Conservation (phyloP, 2,329 filamentous ascomycete genomes). For the Clonostachys solani region DNA sequence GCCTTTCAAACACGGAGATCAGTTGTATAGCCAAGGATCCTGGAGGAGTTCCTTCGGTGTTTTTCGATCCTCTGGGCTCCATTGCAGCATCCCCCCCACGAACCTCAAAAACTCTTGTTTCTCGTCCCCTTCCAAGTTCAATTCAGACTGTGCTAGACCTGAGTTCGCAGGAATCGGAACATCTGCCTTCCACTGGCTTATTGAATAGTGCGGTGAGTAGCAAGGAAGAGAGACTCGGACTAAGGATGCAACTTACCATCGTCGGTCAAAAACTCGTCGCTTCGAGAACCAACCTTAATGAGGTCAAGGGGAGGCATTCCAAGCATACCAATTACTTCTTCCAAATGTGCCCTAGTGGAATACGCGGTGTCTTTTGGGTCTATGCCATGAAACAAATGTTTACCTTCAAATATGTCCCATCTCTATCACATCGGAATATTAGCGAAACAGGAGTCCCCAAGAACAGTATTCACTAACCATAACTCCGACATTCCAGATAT, state of each 20-base stretch:
- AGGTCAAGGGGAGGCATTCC: slow-evolving; percentile 12
- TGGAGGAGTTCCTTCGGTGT: slow-evolving; percentile 8
- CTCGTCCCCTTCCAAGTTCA: slow-evolving; percentile 7
- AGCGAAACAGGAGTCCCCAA: no score
- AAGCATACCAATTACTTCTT: slow-evolving; percentile 13
- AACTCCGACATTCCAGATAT: slow-evolving; percentile 13
- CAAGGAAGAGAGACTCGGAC: not conserved
- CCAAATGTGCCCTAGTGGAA: slow-evolving; percentile 12
- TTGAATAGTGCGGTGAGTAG: not conserved
- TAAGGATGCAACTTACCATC: not conserved
- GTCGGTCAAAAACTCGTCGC: slow-evolving; percentile 7
- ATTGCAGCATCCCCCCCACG: slow-evolving; percentile 14
- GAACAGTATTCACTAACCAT: not conserved
- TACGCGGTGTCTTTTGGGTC: slow-evolving; percentile 6
- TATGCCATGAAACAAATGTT: slow-evolving; percentile 11
- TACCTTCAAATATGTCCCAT: slow-evolving; percentile 14
- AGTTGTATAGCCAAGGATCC: not conserved
- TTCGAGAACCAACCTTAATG: slow-evolving; percentile 5
- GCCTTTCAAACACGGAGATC: no score
- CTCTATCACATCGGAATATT: slow-evolving; percentile 3
- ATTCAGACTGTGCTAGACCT: not conserved
- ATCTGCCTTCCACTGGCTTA: slow-evolving; percentile 5
- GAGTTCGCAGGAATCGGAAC: not conserved
- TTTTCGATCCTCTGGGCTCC: slow-evolving; percentile 18
- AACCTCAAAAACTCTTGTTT: slow-evolving; percentile 12